Base-by-base conservation (phyloP, 2,329 filamentous ascomycete species). In the Monosporascus sp. region DNA sequence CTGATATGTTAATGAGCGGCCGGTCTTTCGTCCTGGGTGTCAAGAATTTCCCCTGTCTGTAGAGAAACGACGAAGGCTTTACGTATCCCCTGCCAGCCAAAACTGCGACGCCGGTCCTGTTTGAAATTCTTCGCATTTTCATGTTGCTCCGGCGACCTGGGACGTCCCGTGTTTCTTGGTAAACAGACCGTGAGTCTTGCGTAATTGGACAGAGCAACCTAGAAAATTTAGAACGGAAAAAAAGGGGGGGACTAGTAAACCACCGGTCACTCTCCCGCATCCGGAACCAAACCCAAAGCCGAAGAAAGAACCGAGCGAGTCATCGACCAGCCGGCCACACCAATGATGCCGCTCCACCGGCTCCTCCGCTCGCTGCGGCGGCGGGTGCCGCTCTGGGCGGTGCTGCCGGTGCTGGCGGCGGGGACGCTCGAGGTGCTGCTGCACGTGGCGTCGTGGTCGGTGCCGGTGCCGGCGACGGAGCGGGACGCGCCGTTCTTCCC, bases 401-500 rank as follows among this genome's bases (percentile, higher is more conserved):
- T 69, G 46, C 54, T 72, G 26, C 55, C 66, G 41, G 52, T 68
- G 24, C 51, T 67, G 38, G 57, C 64, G 22, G 64, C 68, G 45
- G 61, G 70, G 52, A 37, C 65, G 11, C 51, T 72, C 58, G 71
- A 74, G 52, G 63, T 66, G 50, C 53, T 68, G 48, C 45, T 73
- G 5, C 72, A 75, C 58, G 52, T 62, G 48, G 67, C 66, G 55
- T 59, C 58, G 48, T 73, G 68, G 60, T 54, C 58, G 54, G 66
- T 74, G n/a, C 63, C 61, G 26, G 63, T 61, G 15, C 72, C 73
- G 0, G 54, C 61, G n/a, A 54, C 57, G 50, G 66, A 71, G 50
- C 70, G 73, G 60, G 73, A 75, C 59, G 57, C 64, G 22, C 70
- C 72, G 56, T 75, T 74, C 59, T 65, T 68, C 56, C 70, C 64